A percentile compares a stretch with the other conserved stretches of the same genome.
These are phyloP conservation scores for Allium fistulosum DNA, from an alignment of 106 monocot genomes.

Conservation along the genomic window DNA sequence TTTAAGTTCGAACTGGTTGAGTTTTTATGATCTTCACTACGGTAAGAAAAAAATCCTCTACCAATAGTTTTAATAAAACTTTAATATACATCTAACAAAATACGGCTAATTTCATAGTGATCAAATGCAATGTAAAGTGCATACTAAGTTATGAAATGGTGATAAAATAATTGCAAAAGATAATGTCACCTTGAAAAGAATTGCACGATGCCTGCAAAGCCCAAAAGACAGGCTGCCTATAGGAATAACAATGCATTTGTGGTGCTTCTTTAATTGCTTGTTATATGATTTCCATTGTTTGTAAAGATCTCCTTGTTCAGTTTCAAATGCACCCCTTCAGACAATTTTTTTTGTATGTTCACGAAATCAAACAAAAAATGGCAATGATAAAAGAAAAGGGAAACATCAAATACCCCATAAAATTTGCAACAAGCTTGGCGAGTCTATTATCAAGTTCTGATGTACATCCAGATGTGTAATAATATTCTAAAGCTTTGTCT, in stretches of 20 bases:
- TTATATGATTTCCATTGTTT: conserved; percentile 48
- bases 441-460: conserved; percentile 37
- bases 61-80: too few species aligned
- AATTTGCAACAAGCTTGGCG: conserved; percentile 45
- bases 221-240: conserved; percentile 52
- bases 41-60: too few species aligned
- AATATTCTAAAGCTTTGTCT: conserved; percentile 36
- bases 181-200: conserved; percentile 59
- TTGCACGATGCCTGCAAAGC: conserved; percentile 72
- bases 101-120: too few species aligned
- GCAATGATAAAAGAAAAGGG: background rate
- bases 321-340: conserved; percentile 44
- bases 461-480: conserved; percentile 24
- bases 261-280: conserved; percentile 40
- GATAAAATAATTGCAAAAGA: too few species aligned
- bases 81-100: too few species aligned
- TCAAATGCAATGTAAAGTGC: too few species aligned
- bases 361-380: background rate
- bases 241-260: conserved; percentile 41
- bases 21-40: too few species aligned
- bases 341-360: background rate
- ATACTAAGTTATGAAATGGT: too few species aligned
- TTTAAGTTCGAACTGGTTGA: too few species aligned
- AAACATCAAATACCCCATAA: conserved; percentile 45
- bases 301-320: conserved; percentile 50